These are phyloP conservation scores for Spergularia bocconei DNA, from an alignment of 148 eudicot genomes.

Conservation along the genomic window DNA sequence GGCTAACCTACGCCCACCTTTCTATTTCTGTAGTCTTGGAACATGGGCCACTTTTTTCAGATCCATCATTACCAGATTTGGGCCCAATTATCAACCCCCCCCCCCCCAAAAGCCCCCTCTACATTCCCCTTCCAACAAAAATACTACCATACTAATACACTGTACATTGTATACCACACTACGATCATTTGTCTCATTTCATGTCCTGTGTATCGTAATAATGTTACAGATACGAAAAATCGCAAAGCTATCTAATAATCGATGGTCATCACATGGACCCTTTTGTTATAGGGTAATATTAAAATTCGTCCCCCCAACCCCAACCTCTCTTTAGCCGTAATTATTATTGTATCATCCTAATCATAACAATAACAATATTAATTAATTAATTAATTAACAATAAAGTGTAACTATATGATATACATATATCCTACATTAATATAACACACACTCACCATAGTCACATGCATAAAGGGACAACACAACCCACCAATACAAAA, in stretches of 20 bases:
- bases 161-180: too few species aligned
- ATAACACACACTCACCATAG: conserved; percentile 11
- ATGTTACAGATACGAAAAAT: too few species aligned
- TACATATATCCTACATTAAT: conserved; percentile 11
- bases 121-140: too few species aligned
- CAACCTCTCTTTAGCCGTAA: conserved; percentile 27
- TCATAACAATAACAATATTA: neutral
- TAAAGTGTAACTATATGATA: conserved; percentile 24
- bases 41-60: conserved; percentile 23
- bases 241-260: conserved; percentile 3
- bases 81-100: conserved; percentile 15
- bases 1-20: conserved; percentile 19
- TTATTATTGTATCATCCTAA: conserved; percentile 17
- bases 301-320: conserved; percentile 19
- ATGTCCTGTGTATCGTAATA: neutral
- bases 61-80: conserved; percentile 31
- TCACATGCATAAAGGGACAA: conserved; percentile 48
- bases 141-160: too few species aligned
- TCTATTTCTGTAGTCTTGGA: conserved; percentile 5
- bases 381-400: neutral
- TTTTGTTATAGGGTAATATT: conserved; percentile 27
- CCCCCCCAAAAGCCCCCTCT: neutral
- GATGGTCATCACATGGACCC: conserved; percentile 37
- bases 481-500: conserved; percentile 30
- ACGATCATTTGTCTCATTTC: neutral